A percentile compares a stretch with the other conserved stretches of the same genome.
Conservation (phyloP, 1,284 basidiomycete species). For the Schizopora paradoxa region DNA sequence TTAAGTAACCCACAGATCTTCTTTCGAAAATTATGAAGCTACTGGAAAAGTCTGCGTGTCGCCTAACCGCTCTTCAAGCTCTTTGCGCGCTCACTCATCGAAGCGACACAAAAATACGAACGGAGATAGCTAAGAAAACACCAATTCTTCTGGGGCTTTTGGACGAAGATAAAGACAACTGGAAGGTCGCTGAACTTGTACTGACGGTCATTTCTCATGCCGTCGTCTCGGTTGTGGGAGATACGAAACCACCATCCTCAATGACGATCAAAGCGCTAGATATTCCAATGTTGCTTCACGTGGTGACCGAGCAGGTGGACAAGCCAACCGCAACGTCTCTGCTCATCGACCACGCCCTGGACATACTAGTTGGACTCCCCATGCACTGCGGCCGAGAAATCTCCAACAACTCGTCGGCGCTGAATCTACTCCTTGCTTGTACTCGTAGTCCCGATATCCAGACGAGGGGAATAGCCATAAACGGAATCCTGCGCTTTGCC, state of each 20-base stretch:
- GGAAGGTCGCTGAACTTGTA: slow-evolving; percentile 43
- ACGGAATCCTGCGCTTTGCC: slow-evolving; percentile 47
- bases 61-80: slow-evolving; percentile 48
- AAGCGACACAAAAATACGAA: slow-evolving; percentile 43
- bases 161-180: slow-evolving; percentile 44
- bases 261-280: slow-evolving; percentile 38
- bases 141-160: slow-evolving; percentile 40
- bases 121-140: slow-evolving; percentile 44
- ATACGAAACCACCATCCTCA: slow-evolving; percentile 31
- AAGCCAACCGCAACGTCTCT: slow-evolving; percentile 39
- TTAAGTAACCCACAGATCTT: no score
- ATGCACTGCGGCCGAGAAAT: slow-evolving; percentile 41
- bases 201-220: slow-evolving; percentile 49
- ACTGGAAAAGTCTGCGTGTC: slow-evolving; percentile 39
- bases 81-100: slow-evolving; percentile 57
- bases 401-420: slow-evolving; percentile 35
- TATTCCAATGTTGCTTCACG: slow-evolving; percentile 39
- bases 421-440: slow-evolving; percentile 48
- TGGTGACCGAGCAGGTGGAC: slow-evolving; percentile 37
- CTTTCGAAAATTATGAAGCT: slow-evolving; percentile 49
- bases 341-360: slow-evolving; percentile 47
- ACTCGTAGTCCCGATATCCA: slow-evolving; percentile 49
- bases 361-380: slow-evolving; percentile 39
- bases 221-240: slow-evolving; percentile 39
- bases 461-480: slow-evolving; percentile 42